Evolutionary conservation across 2,329 filamentous ascomycete species (phyloP).

Genomic region (Xylariomycetidae sp.): DNA sequence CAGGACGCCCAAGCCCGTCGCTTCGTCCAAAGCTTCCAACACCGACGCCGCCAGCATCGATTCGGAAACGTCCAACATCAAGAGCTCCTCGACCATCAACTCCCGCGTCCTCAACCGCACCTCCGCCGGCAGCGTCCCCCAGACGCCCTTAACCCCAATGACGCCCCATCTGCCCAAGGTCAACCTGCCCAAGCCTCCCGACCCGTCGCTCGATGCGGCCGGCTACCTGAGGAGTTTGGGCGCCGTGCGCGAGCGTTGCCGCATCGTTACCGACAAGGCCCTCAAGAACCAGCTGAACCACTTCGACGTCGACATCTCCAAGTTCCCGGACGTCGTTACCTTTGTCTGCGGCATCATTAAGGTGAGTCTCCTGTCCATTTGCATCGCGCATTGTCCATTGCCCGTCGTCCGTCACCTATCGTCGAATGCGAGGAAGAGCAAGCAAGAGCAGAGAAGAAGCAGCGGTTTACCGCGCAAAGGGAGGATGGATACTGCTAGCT

Average conservation of each 20-base stretch:
- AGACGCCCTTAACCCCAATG: constrained; percentile 46
- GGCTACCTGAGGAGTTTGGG: constrained; percentile 87
- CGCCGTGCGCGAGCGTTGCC: constrained; percentile 75
- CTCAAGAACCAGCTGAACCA: constrained; percentile 72
- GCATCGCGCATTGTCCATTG: no score
- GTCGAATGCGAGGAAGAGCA: no score
- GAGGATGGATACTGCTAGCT: no score
- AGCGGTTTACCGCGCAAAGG: no score
- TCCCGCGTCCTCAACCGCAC: constrained; percentile 40
- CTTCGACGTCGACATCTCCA: constrained; percentile 81
- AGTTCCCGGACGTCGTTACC: constrained; percentile 74
- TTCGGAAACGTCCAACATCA: constrained; percentile 44
- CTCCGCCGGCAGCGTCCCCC: constrained; percentile 44
- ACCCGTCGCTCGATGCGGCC: constrained; percentile 80
- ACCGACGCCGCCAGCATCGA: constrained; percentile 43
- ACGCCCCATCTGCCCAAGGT: constrained; percentile 60
- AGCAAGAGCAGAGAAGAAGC: no score
- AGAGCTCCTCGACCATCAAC: constrained; percentile 31
- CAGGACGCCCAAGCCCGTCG: constrained; percentile 42
- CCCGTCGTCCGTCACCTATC: no score
- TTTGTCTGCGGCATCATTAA: constrained; percentile 95
- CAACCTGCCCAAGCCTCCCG: constrained; percentile 75
- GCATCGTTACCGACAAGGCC: constrained; percentile 69
- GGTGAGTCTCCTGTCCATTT: constrained; percentile 47
- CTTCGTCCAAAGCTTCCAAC: constrained; percentile 32